phyloP scores from a whole-genome alignment of 495 filamentous ascomycete species.

The Stereocaulon alpinum region DNA sequence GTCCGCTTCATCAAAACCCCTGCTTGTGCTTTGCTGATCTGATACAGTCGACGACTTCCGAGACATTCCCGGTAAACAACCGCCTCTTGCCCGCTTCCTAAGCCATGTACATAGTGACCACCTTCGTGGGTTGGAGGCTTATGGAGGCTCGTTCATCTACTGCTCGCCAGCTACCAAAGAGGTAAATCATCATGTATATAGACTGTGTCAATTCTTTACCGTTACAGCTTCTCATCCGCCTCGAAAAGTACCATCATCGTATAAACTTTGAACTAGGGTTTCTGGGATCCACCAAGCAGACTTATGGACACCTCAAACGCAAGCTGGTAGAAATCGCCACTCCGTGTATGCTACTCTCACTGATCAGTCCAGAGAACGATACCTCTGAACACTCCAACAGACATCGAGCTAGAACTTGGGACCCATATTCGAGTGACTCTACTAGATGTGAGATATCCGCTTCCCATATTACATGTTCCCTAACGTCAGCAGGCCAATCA shows the following conservation, averaged over 20 bases:
- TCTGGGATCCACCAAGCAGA: conserved; percentile 55
- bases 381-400: conserved; percentile 71
- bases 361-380: conserved; percentile 56
- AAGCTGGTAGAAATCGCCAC: conserved; percentile 42
- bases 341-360: background rate
- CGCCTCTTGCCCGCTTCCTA: conserved; percentile 78
- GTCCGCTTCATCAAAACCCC: conserved; percentile 23
- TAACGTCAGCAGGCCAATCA: conserved; percentile 53
- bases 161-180: conserved; percentile 79
- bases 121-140: conserved; percentile 68
- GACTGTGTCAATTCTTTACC: conserved; percentile 11
- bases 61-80: conserved; percentile 36
- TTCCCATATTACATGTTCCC: background rate
- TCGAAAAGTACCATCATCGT: conserved; percentile 68
- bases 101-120: conserved; percentile 94
- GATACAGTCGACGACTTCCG: conserved; percentile 75
- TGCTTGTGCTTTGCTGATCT: background rate
- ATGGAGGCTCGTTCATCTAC: conserved; percentile 72
- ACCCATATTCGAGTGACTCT: conserved; percentile 68
- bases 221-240: conserved; percentile 49
- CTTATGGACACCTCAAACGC: conserved; percentile 64
- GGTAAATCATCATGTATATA: conserved; percentile 30
- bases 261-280: conserved; percentile 73
- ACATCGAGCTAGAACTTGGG: conserved; percentile 61
- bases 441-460: conserved; percentile 46